Evolutionary conservation across 2,329 filamentous ascomycete species (phyloP).

Genomic region (Colletotrichum sublineola): DNA sequence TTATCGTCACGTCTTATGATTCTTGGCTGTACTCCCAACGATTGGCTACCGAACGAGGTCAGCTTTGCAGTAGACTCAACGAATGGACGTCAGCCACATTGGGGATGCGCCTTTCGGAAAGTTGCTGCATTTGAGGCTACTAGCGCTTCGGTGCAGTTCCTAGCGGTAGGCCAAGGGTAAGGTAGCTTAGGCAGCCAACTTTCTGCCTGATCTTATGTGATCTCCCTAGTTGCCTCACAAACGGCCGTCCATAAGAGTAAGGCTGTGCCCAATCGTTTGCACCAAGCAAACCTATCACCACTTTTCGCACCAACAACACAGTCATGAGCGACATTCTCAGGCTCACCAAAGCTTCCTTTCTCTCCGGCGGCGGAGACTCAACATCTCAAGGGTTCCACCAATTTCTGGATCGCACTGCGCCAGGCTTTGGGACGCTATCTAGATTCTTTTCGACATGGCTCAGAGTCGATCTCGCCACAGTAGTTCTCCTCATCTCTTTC

Average conservation of each 20-base stretch:
- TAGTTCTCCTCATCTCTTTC: conserved; percentile 51
- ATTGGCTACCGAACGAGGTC: neutral
- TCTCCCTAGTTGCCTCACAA: neutral
- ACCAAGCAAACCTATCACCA: no score
- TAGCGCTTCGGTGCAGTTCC: neutral
- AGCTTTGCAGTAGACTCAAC: conserved; percentile 1
- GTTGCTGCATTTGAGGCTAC: neutral
- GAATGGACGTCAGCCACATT: conserved; percentile 3
- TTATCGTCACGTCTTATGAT: neutral
- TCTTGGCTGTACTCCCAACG: neutral
- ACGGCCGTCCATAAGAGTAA: neutral
- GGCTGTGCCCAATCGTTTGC: neutral
- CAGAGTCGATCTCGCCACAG: conserved; percentile 51
- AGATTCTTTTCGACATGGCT: conserved; percentile 53
- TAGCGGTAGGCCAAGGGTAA: neutral
- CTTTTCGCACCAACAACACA: neutral
- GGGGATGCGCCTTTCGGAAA: neutral
- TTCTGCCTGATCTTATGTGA: conserved; percentile 13
- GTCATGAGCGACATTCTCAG: conserved; percentile 32
- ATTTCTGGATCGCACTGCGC: conserved; percentile 25
- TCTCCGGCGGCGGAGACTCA: conserved; percentile 15
- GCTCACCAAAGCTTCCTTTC: conserved; percentile 32
- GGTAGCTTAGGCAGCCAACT: conserved; percentile 7
- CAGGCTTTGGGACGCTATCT: conserved; percentile 47
- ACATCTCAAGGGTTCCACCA: conserved; percentile 26